Conservation (phyloP, 164 flowering plant species). For the Vitis riparia region DNA sequence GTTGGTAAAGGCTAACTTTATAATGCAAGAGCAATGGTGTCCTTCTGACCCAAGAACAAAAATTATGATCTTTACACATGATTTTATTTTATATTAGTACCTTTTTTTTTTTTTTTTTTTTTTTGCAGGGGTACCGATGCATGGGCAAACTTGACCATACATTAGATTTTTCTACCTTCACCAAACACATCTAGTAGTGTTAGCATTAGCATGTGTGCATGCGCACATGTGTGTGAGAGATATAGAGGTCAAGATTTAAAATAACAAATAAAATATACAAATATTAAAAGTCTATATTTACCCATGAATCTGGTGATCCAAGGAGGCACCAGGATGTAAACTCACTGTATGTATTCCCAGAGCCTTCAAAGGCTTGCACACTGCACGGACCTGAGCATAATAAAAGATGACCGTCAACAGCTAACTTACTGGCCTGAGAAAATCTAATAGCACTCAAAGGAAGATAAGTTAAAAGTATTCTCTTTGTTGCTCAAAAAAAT, state of each 20-base stretch:
- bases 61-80: too few relatives aligned
- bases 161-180: too few relatives aligned
- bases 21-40: too few relatives aligned
- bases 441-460: not conserved
- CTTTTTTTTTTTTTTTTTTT: too few relatives aligned
- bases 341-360: slow-evolving; percentile 86
- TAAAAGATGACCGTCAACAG: not conserved
- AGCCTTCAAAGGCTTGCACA: slow-evolving; percentile 83
- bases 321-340: slow-evolving; percentile 77
- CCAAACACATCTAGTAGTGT: too few relatives aligned
- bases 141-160: too few relatives aligned
- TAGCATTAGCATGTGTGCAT: too few relatives aligned
- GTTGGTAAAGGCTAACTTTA: too few relatives aligned
- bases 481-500: not conserved
- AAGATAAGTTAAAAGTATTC: not conserved
- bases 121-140: too few relatives aligned
- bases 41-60: too few relatives aligned
- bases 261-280: not conserved
- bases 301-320: slow-evolving; percentile 87
- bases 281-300: slow-evolving; percentile 19
- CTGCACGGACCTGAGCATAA: slow-evolving; percentile 54
- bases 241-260: not conserved
- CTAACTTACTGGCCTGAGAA: not conserved
- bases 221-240: too few relatives aligned
- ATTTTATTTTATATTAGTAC: too few relatives aligned